phyloP scores from a whole-genome alignment of 1,139 yeast species.

The Pichia sp. region DNA sequence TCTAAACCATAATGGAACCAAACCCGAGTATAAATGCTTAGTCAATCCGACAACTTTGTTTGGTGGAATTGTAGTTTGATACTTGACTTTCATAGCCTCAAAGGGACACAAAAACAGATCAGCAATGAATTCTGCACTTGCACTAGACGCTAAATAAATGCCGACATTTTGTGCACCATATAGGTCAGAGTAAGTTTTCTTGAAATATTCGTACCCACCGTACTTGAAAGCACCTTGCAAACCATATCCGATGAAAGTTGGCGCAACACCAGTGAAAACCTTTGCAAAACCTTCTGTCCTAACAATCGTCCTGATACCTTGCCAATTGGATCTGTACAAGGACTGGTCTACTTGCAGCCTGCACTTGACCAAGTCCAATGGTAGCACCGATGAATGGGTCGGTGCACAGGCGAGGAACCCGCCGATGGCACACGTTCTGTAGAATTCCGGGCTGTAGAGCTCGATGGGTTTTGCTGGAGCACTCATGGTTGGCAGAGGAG shows the following conservation, averaged over 20 bases:
- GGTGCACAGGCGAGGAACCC: constrained; percentile 94
- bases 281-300: constrained; percentile 66
- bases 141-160: constrained; percentile 76
- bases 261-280: constrained; percentile 80
- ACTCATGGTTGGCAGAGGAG: not conserved
- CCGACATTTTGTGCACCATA: constrained; percentile 70
- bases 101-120: constrained; percentile 85
- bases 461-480: constrained; percentile 6
- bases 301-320: constrained; percentile 71
- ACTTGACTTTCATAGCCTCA: constrained; percentile 88
- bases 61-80: constrained; percentile 89
- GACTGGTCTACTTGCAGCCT: constrained; percentile 78
- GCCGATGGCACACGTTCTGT: constrained; percentile 78
- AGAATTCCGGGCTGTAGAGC: constrained; percentile 65
- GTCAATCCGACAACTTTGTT: constrained; percentile 19
- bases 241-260: constrained; percentile 85
- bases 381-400: constrained; percentile 88
- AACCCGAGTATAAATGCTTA: constrained; percentile 74
- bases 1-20: constrained; percentile 87
- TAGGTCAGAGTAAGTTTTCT: constrained; percentile 61
- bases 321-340: constrained; percentile 65
- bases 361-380: constrained; percentile 87
- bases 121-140: constrained; percentile 88
- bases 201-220: constrained; percentile 88
- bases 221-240: constrained; percentile 95